These are phyloP conservation scores for Dactylellina parvicollis DNA, from an alignment of 2,329 filamentous ascomycete species.

Conservation along the genomic window DNA sequence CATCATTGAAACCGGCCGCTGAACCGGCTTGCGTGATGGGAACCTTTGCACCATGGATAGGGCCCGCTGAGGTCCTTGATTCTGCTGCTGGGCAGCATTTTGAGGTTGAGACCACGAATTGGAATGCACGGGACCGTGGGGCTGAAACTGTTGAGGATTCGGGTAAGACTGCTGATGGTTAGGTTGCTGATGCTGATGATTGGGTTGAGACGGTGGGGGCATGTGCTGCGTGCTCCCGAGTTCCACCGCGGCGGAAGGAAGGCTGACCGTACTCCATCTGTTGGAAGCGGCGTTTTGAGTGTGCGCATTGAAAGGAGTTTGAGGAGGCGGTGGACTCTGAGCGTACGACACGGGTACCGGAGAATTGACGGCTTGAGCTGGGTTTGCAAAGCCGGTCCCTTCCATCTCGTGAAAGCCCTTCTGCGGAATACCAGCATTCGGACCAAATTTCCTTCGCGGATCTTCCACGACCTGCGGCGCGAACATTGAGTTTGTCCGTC, in stretches of 20 bases:
- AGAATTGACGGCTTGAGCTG: background rate
- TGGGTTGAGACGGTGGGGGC: too few relatives aligned
- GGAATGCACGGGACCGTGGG: conserved; percentile 3
- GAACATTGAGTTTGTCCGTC: conserved; percentile 9
- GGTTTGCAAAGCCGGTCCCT: background rate
- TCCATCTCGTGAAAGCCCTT: conserved; percentile 35
- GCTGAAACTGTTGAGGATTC: background rate
- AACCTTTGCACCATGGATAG: conserved; percentile 26
- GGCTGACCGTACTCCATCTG: conserved; percentile 14
- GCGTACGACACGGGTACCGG: conserved; percentile 22
- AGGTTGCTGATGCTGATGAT: background rate
- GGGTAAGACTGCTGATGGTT: background rate
- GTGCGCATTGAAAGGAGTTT: background rate
- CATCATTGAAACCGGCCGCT: conserved; percentile 43
- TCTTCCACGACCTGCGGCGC: conserved; percentile 23
- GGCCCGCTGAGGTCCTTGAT: conserved; percentile 13
- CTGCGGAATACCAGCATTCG: background rate
- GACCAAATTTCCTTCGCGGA: background rate
- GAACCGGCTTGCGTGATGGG: conserved; percentile 38
- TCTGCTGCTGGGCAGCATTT: background rate
- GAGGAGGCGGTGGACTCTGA: conserved; percentile 1
- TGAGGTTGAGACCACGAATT: conserved; percentile 17
- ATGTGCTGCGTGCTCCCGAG: conserved; percentile 21
- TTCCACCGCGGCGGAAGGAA: conserved; percentile 19
- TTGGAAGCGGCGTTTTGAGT: background rate